Percentiles rank a stretch among this genome's conserved stretches.
Evolutionary conservation across 106 monocot genomes (phyloP).

Genomic region (Amphibolis antarctica): DNA sequence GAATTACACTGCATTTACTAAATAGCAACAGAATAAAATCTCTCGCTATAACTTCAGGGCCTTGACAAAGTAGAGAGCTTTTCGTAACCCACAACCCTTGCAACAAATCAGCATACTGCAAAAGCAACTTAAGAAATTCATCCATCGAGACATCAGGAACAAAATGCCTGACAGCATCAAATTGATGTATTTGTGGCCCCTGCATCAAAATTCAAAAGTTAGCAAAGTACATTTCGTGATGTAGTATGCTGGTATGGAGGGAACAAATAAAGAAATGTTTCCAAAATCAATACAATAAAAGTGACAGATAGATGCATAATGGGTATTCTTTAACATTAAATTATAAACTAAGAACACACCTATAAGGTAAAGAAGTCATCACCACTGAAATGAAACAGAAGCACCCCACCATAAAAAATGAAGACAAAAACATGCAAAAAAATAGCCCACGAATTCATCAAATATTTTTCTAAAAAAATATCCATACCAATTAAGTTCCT

Average conservation of each 20-base stretch:
- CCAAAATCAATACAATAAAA: not conserved
- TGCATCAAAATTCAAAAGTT: slow-evolving; percentile 20
- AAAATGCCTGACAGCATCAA: slow-evolving; percentile 58
- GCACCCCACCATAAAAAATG: not conserved
- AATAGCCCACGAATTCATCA: not conserved
- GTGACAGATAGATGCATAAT: not conserved
- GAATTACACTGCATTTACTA: slow-evolving; percentile 34
- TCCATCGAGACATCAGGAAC: slow-evolving; percentile 35
- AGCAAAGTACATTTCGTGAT: not conserved
- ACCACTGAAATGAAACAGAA: too few species aligned
- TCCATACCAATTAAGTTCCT: too few species aligned
- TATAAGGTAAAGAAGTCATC: too few species aligned
- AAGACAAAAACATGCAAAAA: not conserved
- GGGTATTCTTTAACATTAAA: too few species aligned
- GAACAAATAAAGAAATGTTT: not conserved
- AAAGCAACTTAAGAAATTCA: slow-evolving; percentile 44
- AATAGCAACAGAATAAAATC: slow-evolving; percentile 65
- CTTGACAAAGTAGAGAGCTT: slow-evolving; percentile 45
- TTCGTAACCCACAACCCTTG: slow-evolving; percentile 87
- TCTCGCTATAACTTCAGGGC: slow-evolving; percentile 20
- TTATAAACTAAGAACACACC: too few species aligned
- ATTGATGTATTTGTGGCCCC: slow-evolving; percentile 55
- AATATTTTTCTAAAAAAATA: not conserved
- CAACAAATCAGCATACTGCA: slow-evolving; percentile 51
- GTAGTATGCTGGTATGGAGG: not conserved